Evolutionary conservation across 106 monocot genomes (phyloP), one percentile per base, ranked within the genome.

Genomic region (Apostasia shenzhenica): DNA sequence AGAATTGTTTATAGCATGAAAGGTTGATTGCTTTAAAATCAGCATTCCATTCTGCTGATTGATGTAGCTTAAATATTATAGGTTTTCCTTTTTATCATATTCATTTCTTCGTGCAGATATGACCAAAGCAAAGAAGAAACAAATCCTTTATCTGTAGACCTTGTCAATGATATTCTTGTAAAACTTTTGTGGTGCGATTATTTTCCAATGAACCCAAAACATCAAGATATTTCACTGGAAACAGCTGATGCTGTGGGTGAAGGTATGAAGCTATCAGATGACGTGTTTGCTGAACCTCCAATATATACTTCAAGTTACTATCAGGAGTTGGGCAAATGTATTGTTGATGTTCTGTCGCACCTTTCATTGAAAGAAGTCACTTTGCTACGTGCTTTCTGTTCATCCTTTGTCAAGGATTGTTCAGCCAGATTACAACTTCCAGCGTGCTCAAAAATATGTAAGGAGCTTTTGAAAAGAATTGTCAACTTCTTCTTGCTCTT

Each of bases 121-220:
- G 81, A 55, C 64, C 42, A 60, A 39, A 69, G 58, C 66, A 84
- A 68, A 57, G 79, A 77, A 67, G 67, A 14, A 0, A 39, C 39
- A 38, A 67, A 55, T 75, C 11, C 60, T 84, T 73, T 86, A 51
- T 63, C 78, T 55, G 26, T 49, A 43, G 81, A 67, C 60, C 80
- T 95, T 67, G 58, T 86, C 41, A 76, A 72, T 60, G 64, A 79
- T 70, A 74, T 89, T 75, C 84, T 95, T 57, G 72, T 84, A 60
- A 57, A 54, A 55, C 80, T 92, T 51, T 45, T 92, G 48, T 95
- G 83, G 95, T 75, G 73, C 74, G 88, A 91, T 56, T 95, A 92
- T 84, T 57, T 92, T 76, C 46, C 63, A 44, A 54, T 55, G 38
- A 78, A 57, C 48, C 10, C n/a, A 3, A 86, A 81, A 66, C 59